Conservation (phyloP, 257 asterid species). For the Fraxinus quadrangulata region DNA sequence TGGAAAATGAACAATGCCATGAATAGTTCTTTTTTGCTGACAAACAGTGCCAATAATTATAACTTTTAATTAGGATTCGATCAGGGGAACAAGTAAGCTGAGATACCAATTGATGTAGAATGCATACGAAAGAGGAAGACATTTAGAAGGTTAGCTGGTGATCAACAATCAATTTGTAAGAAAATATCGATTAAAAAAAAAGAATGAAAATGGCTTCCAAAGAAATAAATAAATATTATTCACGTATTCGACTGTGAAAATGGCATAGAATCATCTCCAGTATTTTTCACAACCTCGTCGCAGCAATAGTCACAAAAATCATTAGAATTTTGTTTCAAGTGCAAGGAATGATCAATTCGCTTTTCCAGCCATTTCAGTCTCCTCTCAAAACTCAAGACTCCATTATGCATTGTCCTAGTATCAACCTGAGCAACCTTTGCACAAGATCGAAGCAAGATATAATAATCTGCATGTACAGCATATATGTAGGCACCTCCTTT, state of each 20-base stretch:
- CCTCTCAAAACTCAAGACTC: slow-evolving; percentile 69
- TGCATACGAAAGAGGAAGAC: too few relatives aligned
- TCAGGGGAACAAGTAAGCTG: too few relatives aligned
- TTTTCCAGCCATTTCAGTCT: slow-evolving; percentile 60
- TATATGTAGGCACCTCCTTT: slow-evolving; percentile 47
- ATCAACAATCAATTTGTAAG: background rate
- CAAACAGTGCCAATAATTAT: too few relatives aligned
- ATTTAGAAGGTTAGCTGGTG: too few relatives aligned
- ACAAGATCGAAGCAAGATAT: slow-evolving; percentile 69
- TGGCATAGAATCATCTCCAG: slow-evolving; percentile 15
- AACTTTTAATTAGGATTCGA: too few relatives aligned
- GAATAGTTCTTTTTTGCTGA: too few relatives aligned
- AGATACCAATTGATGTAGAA: too few relatives aligned
- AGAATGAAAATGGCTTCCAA: background rate
- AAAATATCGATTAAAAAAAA: too few relatives aligned
- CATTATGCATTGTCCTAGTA: slow-evolving; percentile 64
- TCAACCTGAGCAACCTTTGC: slow-evolving; percentile 74
- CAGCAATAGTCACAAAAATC: slow-evolving; percentile 37
- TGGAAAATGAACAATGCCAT: too few relatives aligned
- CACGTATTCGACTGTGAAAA: background rate
- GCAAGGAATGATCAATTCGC: slow-evolving; percentile 44
- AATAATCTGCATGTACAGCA: slow-evolving; percentile 83
- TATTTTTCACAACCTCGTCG: slow-evolving; percentile 18
- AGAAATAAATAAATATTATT: background rate
- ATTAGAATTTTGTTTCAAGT: slow-evolving; percentile 21